These are phyloP conservation scores for Coniella vitis DNA, from an alignment of 2,329 filamentous ascomycete genomes.

Conservation along the genomic window DNA sequence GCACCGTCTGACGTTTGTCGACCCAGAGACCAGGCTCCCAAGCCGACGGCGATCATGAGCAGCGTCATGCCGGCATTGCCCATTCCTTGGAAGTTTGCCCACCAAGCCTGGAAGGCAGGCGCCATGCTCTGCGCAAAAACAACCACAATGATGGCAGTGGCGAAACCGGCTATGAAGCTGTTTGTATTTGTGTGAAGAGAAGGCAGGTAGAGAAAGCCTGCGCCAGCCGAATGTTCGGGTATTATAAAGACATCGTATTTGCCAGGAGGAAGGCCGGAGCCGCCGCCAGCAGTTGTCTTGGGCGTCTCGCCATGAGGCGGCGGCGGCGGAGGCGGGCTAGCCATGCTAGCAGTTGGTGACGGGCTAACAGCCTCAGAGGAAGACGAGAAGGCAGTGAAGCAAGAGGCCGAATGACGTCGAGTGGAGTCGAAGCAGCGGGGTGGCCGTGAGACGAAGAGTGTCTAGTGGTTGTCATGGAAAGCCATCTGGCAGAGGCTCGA, in stretches of 20 bases:
- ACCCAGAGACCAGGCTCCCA: conserved; percentile 72
- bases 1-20: conserved; percentile 48
- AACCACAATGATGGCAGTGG: conserved; percentile 65
- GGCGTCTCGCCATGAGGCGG: conserved; percentile 80
- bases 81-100: conserved; percentile 60
- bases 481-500: conserved; percentile 24
- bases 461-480: conserved; percentile 30
- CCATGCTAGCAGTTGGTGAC: conserved; percentile 29
- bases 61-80: conserved; percentile 68
- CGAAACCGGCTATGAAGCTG: conserved; percentile 84
- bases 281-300: conserved; percentile 51
- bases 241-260: conserved; percentile 98
- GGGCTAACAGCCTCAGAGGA: conserved; percentile 2
- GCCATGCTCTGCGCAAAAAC: conserved; percentile 66
- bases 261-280: conserved; percentile 71
- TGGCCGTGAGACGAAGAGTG: conserved; percentile 18
- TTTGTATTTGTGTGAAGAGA: conserved; percentile 80
- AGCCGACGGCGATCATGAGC: conserved; percentile 64
- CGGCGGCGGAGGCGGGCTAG: conserved; percentile 66
- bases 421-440: neutral
- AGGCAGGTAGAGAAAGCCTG: conserved; percentile 89
- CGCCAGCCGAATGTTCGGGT: conserved; percentile 81
- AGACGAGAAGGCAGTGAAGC: conserved; percentile 8
- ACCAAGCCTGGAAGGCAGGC: conserved; percentile 69
- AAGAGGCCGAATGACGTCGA: conserved; percentile 18